phyloP scores from a whole-genome alignment of 768 basidiomycete species.

The Russula sp. region DNA sequence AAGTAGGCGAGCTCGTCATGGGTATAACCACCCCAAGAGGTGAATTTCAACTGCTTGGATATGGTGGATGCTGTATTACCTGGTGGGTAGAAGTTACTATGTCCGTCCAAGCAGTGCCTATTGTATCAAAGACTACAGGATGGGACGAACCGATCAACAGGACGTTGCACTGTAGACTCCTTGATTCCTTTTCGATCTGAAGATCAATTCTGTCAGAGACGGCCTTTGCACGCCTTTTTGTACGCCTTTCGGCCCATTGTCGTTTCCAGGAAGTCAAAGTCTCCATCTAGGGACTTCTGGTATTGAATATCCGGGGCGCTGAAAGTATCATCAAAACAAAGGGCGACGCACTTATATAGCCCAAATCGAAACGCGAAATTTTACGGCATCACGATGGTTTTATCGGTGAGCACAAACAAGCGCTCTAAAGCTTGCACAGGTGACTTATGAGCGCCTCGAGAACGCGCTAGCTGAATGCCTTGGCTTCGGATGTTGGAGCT shows the following conservation, averaged over 20 bases:
- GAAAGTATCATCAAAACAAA: background rate
- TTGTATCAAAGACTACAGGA: background rate
- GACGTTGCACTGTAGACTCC: constrained; percentile 81
- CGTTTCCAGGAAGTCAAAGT: background rate
- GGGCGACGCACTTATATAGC: background rate
- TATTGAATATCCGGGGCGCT: background rate
- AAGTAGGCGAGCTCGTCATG: background rate
- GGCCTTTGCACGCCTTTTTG: constrained; percentile 33
- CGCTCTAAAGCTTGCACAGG: too few species aligned
- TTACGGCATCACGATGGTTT: too few species aligned
- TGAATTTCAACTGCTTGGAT: background rate
- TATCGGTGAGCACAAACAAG: too few species aligned
- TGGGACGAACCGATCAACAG: constrained; percentile 69
- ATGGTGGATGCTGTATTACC: constrained; percentile 1
- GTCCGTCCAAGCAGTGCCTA: background rate
- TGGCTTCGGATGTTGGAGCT: too few species aligned
- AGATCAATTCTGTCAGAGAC: constrained; percentile 72
- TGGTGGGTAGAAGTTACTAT: constrained; percentile 6
- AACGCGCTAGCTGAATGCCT: too few species aligned
- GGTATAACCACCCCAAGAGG: constrained; percentile 41
- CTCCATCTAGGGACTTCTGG: background rate
- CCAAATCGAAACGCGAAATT: background rate
- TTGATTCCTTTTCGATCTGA: constrained; percentile 77
- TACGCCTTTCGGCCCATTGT: background rate
- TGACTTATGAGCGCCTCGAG: too few species aligned